Conservation (phyloP, 257 asterid genomes). For the Voacanga thouarsii region DNA sequence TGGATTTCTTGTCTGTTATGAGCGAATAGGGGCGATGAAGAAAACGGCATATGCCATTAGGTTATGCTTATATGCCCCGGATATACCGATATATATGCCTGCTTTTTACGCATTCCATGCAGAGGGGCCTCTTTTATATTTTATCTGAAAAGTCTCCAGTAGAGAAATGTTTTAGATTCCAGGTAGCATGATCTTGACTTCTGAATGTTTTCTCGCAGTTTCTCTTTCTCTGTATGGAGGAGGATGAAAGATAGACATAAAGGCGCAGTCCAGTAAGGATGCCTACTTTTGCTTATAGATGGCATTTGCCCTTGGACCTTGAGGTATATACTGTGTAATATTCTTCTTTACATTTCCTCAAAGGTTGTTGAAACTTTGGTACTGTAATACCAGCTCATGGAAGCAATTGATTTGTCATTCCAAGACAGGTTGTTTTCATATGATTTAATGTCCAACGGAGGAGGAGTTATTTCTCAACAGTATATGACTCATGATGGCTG, state of each 20-base stretch:
- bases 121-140: constrained; percentile 3
- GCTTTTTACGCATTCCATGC: not conserved
- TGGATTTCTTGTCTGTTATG: not conserved
- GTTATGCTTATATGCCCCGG: constrained; percentile 13
- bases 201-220: not conserved
- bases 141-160: not conserved
- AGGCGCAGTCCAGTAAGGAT: not conserved
- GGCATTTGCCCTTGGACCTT: not conserved
- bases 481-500: too few species aligned
- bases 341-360: not conserved
- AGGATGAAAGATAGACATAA: not conserved
- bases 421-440: too few species aligned
- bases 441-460: too few species aligned
- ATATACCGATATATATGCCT: constrained; percentile 9
- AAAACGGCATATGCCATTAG: constrained; percentile 14
- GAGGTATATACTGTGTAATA: constrained; percentile 19
- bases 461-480: too few species aligned
- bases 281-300: constrained; percentile 7
- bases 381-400: too few species aligned
- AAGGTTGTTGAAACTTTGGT: too few species aligned
- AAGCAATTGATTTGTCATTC: too few species aligned
- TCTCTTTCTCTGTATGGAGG: not conserved
- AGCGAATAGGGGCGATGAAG: not conserved
- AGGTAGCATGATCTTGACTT: constrained; percentile 19
- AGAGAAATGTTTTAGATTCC: constrained; percentile 14